Base-by-base conservation (phyloP, 2,329 filamentous ascomycete species). In the Apiospora rasikravindrae region DNA sequence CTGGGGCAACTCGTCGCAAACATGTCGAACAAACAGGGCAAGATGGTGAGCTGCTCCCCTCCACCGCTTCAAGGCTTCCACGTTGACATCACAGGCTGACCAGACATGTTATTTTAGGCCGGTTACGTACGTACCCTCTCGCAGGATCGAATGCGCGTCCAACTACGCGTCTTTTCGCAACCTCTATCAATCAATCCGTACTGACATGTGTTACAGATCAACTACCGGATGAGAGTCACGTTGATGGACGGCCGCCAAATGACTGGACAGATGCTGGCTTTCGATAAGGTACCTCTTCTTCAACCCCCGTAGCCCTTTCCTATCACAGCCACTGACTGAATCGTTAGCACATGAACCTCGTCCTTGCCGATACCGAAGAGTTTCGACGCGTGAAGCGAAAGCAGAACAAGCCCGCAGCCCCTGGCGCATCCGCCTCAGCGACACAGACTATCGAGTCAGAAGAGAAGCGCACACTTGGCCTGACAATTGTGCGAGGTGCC, bases 141-240 rank as follows among this genome's bases (percentile, higher is more conserved):
- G 73, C 77, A 53, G 72, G 64, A 67, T 47, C 33, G 29, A 45
- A 24, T 19, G 29, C 67, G 33, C 44, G 19, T 22, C 42, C 47
- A 40, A 61, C 22, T 24, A 57, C 61, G 26, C 44, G 4, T 51
- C 33, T 57, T 33, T 33, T n/a, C 42, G 66, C 42, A 6, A 8
- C 26, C 26, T 10, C 1, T 40, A n/a, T 8, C 53, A 40, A 37
- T 0, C 29, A 19, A 37, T n/a, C 24, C 11, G 45, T n/a, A 64
- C 69, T 70, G 53, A 70, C 40, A 13, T 61, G 71, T 75, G 74
- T n/a, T 79, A 72, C 81, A 98, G 96, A 97, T 99, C 89, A 98
- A 99, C 88, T 98, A 97, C 88, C 94, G 96, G 85, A 98, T 99
- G 95, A 93, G 96, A 82, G 93, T 98, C 76, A 98, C 95, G 71